phyloP scores from a whole-genome alignment of 148 eudicot genomes.

The Suaeda aralocaspica region DNA sequence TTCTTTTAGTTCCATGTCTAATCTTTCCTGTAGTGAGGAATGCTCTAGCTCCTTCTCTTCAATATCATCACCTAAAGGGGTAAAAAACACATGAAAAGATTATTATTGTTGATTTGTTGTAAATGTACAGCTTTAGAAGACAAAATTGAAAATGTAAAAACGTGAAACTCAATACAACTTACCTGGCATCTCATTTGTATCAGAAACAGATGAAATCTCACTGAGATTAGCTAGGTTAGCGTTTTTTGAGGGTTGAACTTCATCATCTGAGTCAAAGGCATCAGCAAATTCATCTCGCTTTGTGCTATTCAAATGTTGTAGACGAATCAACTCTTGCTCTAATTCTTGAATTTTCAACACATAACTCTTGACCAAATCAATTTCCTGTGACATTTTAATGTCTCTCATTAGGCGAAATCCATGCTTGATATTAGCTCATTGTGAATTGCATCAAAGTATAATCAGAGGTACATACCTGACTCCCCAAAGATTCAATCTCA shows the following conservation, averaged over 20 bases:
- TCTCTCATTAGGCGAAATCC: not conserved
- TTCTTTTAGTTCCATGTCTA: constrained; percentile 84
- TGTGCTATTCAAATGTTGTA: constrained; percentile 36
- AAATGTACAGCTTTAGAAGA: not conserved
- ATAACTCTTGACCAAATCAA: constrained; percentile 61
- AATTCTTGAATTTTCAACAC: constrained; percentile 73
- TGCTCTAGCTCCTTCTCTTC: constrained; percentile 88
- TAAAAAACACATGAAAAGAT: not conserved
- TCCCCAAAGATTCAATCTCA: constrained; percentile 53
- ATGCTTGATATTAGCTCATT: not conserved
- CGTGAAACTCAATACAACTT: not conserved
- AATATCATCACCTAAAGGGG: constrained; percentile 37
- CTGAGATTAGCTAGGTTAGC: constrained; percentile 23
- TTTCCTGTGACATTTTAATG: constrained; percentile 40
- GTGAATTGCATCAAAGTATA: not conserved
- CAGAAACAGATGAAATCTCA: constrained; percentile 42
- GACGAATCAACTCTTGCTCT: constrained; percentile 61
- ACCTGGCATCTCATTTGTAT: constrained; percentile 43
- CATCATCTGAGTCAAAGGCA: constrained; percentile 55
- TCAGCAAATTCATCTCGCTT: constrained; percentile 39
- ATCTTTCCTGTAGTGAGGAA: constrained; percentile 79
- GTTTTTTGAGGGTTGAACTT: constrained; percentile 45
- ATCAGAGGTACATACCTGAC: constrained; percentile 42
- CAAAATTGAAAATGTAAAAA: not conserved
- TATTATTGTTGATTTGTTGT: not conserved